Evolutionary conservation across 1,284 basidiomycete genomes (phyloP), one percentile per base, ranked within the genome.

Genomic region (Rhodotorula sp.): DNA sequence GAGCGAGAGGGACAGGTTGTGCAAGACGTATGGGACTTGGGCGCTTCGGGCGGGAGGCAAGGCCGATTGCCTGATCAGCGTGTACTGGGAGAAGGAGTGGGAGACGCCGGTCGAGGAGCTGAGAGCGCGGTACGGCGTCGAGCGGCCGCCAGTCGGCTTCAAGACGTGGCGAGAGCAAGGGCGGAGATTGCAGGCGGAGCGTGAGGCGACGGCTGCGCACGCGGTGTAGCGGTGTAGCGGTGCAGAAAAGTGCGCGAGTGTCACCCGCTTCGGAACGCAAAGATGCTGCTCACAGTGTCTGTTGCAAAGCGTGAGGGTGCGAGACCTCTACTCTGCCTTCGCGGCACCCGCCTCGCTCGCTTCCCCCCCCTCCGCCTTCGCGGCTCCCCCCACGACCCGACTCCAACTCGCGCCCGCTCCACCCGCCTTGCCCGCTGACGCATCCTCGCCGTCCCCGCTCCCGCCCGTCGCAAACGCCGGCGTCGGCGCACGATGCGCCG

Each of bases 71-170:
- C 81, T 99, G 67, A 90, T 98, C 67, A 90, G 89, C 1, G 89
- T 99, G 13, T 94, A 94, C 77, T 99, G 95, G 96, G 95, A 99
- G 81, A 85, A 92, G 79, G 83, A 93, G 68, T 99, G 94, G 94
- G 87, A 88, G 66, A 88, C 91, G 80, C 85, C 90, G 66, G 81
- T 95, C 7, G 86, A 86, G 4, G 89, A 92, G 64, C 84, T 97
- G 81, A 89, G 91, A 80, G 83, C 80, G 70, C 90, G 94, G 78
- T 82, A 95, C 27, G 91, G 92, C n/a, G 85, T 94, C 58, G 77
- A 54, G 58, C 67, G 76, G 17, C 79, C 79, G 30, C 83, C 82
- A 74, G 78, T 79, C 66, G 79, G 79, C 24, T 84, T 83, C 76
- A 76, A 79, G 36, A 76, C 79, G 64, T 78, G 81, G 60, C 75